Evolutionary conservation across 2,329 filamentous ascomycete species (phyloP).

Genomic region (Mariannaea sp.): DNA sequence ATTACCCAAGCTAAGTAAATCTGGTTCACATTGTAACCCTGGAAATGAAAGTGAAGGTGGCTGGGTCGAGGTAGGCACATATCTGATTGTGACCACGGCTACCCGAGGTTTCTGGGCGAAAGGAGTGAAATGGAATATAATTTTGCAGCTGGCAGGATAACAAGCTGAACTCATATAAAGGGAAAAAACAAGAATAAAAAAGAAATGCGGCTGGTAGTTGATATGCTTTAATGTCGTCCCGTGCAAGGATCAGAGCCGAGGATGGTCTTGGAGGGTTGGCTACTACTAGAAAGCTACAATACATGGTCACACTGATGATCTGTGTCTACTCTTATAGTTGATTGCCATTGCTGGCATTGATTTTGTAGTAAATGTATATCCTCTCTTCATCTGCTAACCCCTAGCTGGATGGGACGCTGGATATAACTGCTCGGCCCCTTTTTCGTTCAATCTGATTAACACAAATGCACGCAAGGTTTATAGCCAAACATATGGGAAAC

Average conservation of each 20-base stretch:
- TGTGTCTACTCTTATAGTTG: background rate
- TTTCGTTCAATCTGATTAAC: slow-evolving; percentile 8
- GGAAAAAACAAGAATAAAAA: too few relatives aligned
- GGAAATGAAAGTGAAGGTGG: too few relatives aligned
- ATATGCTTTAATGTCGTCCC: background rate
- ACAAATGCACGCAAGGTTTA: slow-evolving; percentile 20
- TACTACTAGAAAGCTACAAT: too few relatives aligned
- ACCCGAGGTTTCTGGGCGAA: too few relatives aligned
- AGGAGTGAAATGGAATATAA: too few relatives aligned
- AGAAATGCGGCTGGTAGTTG: background rate
- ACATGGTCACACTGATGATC: too few relatives aligned
- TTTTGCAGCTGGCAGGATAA: too few relatives aligned
- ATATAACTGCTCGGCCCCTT: background rate
- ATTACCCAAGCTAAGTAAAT: slow-evolving; percentile 7
- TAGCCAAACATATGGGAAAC: slow-evolving; percentile 20
- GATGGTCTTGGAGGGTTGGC: background rate
- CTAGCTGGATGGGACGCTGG: slow-evolving; percentile 2
- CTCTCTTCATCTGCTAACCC: slow-evolving; percentile 2
- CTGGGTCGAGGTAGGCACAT: too few relatives aligned
- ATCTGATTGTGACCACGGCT: too few relatives aligned
- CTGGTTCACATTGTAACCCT: too few relatives aligned
- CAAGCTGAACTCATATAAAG: too few relatives aligned
- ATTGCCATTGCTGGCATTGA: slow-evolving; percentile 10
- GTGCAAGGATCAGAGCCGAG: background rate
- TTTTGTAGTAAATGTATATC: slow-evolving; percentile 21